Evolutionary conservation across 202 grass and related monocot species (phyloP).

Genomic region (Panicum hallii): DNA sequence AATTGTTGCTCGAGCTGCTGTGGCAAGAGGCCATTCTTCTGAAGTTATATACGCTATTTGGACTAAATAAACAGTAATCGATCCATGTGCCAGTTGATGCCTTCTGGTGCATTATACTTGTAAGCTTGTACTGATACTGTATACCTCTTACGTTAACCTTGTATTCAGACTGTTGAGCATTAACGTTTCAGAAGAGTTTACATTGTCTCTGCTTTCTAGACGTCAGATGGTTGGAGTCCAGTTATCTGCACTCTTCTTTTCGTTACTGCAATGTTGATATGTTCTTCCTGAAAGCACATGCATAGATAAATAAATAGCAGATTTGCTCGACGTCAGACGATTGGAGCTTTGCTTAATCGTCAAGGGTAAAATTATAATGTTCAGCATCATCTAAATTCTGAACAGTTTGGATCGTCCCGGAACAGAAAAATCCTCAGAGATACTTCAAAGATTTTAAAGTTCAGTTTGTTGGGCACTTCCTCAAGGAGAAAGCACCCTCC

Average conservation of each 20-base stretch:
- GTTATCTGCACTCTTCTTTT: not conserved
- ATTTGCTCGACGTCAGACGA: not conserved
- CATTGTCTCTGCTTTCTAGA: not conserved
- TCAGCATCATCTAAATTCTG: too few relatives aligned
- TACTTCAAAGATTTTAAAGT: not conserved
- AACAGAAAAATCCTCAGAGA: not conserved
- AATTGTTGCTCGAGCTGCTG: slow-evolving; percentile 38
- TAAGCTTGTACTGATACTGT: not conserved
- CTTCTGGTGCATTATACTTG: not conserved
- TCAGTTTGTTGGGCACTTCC: not conserved
- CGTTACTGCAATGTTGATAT: not conserved
- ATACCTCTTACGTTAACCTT: not conserved
- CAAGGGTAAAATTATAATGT: not conserved
- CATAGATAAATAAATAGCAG: not conserved
- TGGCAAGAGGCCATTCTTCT: slow-evolving; percentile 46
- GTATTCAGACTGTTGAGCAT: slow-evolving; percentile 1
- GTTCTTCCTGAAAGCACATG: not conserved
- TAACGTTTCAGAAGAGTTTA: slow-evolving; percentile 1
- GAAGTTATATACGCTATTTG: slow-evolving; percentile 36
- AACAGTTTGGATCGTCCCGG: too few relatives aligned
- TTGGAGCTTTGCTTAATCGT: not conserved
- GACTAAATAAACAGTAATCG: slow-evolving; percentile 39
- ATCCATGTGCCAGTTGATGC: slow-evolving; percentile 35
- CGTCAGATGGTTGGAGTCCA: not conserved
- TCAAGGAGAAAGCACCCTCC: slow-evolving; percentile 14